These are phyloP conservation scores for Camillea tinctor DNA, from an alignment of 2,329 filamentous ascomycete species.

Conservation along the genomic window DNA sequence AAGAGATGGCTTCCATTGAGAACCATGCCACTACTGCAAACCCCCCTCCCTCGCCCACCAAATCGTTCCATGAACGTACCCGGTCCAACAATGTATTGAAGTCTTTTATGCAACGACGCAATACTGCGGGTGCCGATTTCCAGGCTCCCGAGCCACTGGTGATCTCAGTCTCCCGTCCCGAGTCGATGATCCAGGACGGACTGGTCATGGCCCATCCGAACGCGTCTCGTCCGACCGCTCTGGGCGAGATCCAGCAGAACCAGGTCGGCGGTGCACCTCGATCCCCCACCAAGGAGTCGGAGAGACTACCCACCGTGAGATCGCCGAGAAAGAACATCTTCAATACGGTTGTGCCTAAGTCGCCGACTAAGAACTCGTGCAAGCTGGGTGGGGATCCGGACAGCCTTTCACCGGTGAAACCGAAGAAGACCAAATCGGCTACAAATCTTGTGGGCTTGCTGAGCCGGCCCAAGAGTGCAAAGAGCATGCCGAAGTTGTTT, in stretches of 20 bases:
- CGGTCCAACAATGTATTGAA: constrained; percentile 49
- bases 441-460: constrained; percentile 79
- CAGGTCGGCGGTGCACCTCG: constrained; percentile 33
- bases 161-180: constrained; percentile 22
- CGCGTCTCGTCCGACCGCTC: constrained; percentile 43
- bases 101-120: constrained; percentile 50
- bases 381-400: constrained; percentile 42
- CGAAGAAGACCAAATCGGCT: constrained; percentile 78
- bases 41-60: constrained; percentile 10
- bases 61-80: constrained; percentile 32
- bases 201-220: constrained; percentile 29
- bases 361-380: constrained; percentile 31
- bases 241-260: constrained; percentile 59
- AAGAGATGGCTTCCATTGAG: constrained; percentile 26
- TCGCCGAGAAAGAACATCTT: constrained; percentile 31
- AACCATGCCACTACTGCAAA: constrained; percentile 22
- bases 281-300: constrained; percentile 25
- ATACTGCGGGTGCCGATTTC: constrained; percentile 43
- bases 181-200: constrained; percentile 26
- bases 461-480: constrained; percentile 70
- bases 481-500: constrained; percentile 56
- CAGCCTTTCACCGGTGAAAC: constrained; percentile 53
- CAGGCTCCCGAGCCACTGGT: constrained; percentile 26
- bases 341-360: constrained; percentile 38
- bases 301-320: constrained; percentile 12